Percentiles rank a stretch among this genome's conserved stretches.
These are phyloP conservation scores for Entrophospora sp. DNA, from an alignment of 192 early-diverging fungal species.

Conservation along the genomic window DNA sequence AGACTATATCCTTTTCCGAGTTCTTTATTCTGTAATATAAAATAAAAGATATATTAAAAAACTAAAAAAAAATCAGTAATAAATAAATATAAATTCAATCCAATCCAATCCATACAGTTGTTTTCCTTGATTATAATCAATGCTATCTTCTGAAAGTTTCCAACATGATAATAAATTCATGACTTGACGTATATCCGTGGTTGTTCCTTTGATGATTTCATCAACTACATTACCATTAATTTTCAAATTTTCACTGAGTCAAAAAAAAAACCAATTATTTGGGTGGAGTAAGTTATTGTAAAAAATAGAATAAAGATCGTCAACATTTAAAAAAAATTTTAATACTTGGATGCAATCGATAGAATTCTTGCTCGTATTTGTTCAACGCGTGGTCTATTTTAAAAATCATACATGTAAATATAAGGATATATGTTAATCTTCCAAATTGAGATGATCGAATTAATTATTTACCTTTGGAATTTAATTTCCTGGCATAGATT, in stretches of 20 bases:
- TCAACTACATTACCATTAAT: conserved; percentile 71
- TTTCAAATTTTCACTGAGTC: conserved; percentile 60
- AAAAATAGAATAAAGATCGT: background rate
- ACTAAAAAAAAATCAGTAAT: background rate
- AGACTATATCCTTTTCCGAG: conserved; percentile 29
- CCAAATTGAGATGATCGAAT: too few relatives aligned
- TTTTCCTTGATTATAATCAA: conserved; percentile 80
- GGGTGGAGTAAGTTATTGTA: too few relatives aligned
- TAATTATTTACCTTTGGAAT: conserved; percentile 50
- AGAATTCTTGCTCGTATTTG: conserved; percentile 68
- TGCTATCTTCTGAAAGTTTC: conserved; percentile 49
- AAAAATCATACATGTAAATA: conserved; percentile 11
- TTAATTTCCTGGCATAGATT: conserved; percentile 75
- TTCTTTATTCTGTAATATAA: conserved; percentile 24
- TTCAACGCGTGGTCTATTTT: conserved; percentile 58
- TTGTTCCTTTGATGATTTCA: conserved; percentile 69
- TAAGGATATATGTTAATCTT: conserved; percentile 16
- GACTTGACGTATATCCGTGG: conserved; percentile 93
- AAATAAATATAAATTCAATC: background rate
- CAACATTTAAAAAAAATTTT: background rate
- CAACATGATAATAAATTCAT: conserved; percentile 93
- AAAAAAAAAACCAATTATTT: too few relatives aligned
- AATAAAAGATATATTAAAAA: background rate
- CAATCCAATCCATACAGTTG: conserved; percentile 39
- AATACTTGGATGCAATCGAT: conserved; percentile 65